Evolutionary conservation across 306 rosid species (phyloP).

Genomic region (Canavalia gladiata): DNA sequence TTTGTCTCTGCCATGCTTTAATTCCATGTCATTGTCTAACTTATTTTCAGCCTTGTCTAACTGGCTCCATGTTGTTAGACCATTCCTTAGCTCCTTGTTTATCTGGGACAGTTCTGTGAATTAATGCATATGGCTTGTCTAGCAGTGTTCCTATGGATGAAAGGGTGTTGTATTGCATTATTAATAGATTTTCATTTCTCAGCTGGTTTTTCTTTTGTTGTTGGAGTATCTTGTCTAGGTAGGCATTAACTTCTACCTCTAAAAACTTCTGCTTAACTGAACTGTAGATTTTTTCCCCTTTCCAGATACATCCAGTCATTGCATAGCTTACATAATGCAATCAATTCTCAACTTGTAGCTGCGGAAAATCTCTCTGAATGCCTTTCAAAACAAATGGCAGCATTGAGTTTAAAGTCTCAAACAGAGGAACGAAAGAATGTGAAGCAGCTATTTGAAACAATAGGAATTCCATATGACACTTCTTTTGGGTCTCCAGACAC

Average conservation of each 20-base stretch:
- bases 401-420: constrained; percentile 69
- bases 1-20: too few species aligned
- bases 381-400: constrained; percentile 83
- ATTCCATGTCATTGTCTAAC: too few species aligned
- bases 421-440: constrained; percentile 66
- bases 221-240: constrained; percentile 17
- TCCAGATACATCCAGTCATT: constrained; percentile 74
- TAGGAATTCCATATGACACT: constrained; percentile 90
- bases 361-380: constrained; percentile 87
- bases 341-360: constrained; percentile 84
- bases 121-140: constrained; percentile 29
- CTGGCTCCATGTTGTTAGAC: not conserved
- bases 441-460: constrained; percentile 84
- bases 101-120: not conserved
- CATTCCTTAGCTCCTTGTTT: constrained; percentile 27
- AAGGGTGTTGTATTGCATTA: not conserved
- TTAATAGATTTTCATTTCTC: not conserved
- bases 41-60: too few species aligned
- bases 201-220: constrained; percentile 20
- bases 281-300: constrained; percentile 22
- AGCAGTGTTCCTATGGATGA: constrained; percentile 34
- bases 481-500: constrained; percentile 72
- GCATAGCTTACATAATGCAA: constrained; percentile 76
- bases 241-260: not conserved
- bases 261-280: constrained; percentile 21